A percentile compares a stretch with the other conserved stretches of the same genome.
Evolutionary conservation across 805 yeast species (phyloP).

Genomic region (Candida cerambycidarum): DNA sequence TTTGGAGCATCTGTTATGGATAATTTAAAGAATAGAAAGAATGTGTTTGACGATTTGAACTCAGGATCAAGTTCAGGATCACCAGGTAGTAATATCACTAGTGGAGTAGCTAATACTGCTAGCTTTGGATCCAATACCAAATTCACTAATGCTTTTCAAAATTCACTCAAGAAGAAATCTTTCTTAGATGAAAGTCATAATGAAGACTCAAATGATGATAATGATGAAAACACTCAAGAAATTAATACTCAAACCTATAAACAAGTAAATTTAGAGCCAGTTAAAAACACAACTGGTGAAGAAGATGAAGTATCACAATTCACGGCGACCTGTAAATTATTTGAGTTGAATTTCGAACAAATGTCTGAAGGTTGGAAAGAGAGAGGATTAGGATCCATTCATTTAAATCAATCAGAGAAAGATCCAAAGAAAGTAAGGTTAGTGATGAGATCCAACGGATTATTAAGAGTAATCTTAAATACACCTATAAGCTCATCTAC

Average conservation of each 20-base stretch:
- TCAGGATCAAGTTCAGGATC: too few relatives aligned
- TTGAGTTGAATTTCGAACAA: conserved; percentile 65
- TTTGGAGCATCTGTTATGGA: conserved; percentile 33
- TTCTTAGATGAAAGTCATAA: conserved; percentile 50
- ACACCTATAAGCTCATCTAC: conserved; percentile 62
- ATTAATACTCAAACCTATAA: conserved; percentile 25
- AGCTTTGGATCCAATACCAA: conserved; percentile 48
- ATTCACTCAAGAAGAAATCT: conserved; percentile 52
- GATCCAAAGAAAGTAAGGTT: conserved; percentile 55
- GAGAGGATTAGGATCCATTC: conserved; percentile 87
- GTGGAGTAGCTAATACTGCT: conserved; percentile 8
- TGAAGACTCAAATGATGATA: conserved; percentile 16
- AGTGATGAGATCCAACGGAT: conserved; percentile 89
- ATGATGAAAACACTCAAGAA: conserved; percentile 11
- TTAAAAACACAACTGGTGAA: conserved; percentile 79
- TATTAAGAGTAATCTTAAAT: conserved; percentile 79
- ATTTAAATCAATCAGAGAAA: conserved; percentile 55
- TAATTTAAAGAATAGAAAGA: conserved; percentile 23
- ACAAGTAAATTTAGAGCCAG: conserved; percentile 42
- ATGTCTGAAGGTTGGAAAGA: conserved; percentile 90
- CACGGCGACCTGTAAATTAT: conserved; percentile 74
- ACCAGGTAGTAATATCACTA: conserved; percentile 9
- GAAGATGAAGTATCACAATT: conserved; percentile 75
- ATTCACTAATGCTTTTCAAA: conserved; percentile 56
- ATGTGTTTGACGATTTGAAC: conserved; percentile 28